Evolutionary conservation across 2,329 filamentous ascomycete species (phyloP), one percentile per base, ranked within the genome.

Genomic region (Stagonosporopsis chrysanthemi): DNA sequence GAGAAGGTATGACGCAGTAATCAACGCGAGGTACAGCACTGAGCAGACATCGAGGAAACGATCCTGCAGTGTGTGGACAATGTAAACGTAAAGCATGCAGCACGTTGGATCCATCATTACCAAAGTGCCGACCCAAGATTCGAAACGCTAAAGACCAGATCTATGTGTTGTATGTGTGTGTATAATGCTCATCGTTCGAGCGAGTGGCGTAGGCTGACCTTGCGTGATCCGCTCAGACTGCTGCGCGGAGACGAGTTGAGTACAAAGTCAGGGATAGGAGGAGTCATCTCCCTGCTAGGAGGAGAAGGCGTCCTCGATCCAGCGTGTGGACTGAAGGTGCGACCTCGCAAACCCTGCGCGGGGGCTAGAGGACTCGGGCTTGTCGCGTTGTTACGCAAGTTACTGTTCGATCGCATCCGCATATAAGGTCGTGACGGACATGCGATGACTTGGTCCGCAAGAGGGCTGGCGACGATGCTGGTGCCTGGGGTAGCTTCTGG

Each of bases 391-490:
- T 62, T 61, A 12, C 64, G 64, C 19, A 57, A 39, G 41, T 58
- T 53, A 39, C 69, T 75, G 45, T 70, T 73, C 1, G 75, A 75
- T 36, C 73, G 68, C 70, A 76, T 77, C 9, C 75, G 73, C 52
- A 66, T 74, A 53, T 74, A 74, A 0, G 75, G 66, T 43, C 74
- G 67, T 17, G 72, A 44, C 17, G 74, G 71, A 28, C 69, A 75
- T 11, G 74, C 63, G 40, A 92, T 84, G 17, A 89, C 77, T 63
- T 88, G 84, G 4, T 86, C 89, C 3, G 87, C 87, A 38, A 87
- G 83, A 0, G 89, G 89, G 2, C 89, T 87, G 0, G 89, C 90
- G 11, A 86, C 80, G 45, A 93, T 88, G 15, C 88, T 82, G 0
- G 90, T 93, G 0, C 89, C 88, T 0, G 88, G 87, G 0, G 88